phyloP scores from a whole-genome alignment of 2,329 filamentous ascomycete species.

The Sporothrix pallida region DNA sequence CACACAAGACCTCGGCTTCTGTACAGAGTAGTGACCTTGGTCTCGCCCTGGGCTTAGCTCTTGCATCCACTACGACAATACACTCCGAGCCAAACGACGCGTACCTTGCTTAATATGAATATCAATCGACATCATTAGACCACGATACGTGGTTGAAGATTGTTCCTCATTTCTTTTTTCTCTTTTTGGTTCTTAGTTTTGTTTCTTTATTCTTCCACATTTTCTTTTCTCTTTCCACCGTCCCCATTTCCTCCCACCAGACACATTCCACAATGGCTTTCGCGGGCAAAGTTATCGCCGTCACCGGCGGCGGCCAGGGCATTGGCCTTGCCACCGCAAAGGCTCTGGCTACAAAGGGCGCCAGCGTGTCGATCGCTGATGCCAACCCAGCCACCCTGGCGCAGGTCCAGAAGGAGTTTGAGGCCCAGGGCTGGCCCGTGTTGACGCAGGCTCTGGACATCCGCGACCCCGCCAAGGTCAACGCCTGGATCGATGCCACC shows the following conservation, averaged over 20 bases:
- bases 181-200: too few species aligned
- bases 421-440: neutral
- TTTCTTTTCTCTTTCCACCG: too few species aligned
- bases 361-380: slow-evolving; percentile 10
- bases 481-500: neutral
- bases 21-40: too few species aligned
- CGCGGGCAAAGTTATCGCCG: neutral
- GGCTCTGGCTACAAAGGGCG: neutral
- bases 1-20: too few species aligned
- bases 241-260: neutral
- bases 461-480: neutral
- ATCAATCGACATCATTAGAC: too few species aligned
- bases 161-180: too few species aligned
- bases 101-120: too few species aligned
- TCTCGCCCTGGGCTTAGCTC: too few species aligned
- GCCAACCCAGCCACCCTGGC: neutral
- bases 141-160: too few species aligned
- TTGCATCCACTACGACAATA: too few species aligned
- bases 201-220: too few species aligned
- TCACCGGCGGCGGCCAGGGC: neutral
- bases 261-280: neutral
- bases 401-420: slow-evolving; percentile 1
- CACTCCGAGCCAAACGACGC: too few species aligned
- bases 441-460: neutral
- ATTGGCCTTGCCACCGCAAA: neutral